Conservation (phyloP, 768 basidiomycete species). For the Paxillus ammoniavirescens region DNA sequence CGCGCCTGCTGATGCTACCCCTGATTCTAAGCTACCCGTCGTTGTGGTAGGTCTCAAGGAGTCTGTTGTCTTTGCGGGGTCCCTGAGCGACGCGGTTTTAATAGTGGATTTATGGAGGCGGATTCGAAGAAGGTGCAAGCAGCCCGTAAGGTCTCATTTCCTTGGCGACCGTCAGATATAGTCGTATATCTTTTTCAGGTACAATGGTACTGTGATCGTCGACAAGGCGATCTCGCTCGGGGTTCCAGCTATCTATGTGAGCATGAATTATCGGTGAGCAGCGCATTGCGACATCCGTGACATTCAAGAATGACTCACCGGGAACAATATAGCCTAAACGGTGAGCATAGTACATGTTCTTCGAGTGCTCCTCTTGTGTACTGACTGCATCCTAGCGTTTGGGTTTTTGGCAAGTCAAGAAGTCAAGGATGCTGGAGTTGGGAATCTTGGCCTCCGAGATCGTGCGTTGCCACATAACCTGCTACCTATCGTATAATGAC, state of each 20-base stretch:
- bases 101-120: constrained; percentile 37
- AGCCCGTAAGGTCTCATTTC: neutral
- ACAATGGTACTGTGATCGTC: constrained; percentile 27
- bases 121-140: neutral
- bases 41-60: constrained; percentile 41
- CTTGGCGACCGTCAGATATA: neutral
- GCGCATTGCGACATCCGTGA: neutral
- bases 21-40: constrained; percentile 49
- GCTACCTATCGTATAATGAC: neutral
- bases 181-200: neutral
- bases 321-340: constrained; percentile 1
- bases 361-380: neutral
- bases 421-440: constrained; percentile 37
- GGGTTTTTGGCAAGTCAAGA: constrained; percentile 43
- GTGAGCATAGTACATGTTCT: constrained; percentile 1
- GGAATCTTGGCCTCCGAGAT: constrained; percentile 52
- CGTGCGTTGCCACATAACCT: constrained; percentile 17
- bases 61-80: neutral
- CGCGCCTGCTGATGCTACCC: constrained; percentile 39
- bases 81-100: neutral
- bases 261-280: constrained; percentile 41
- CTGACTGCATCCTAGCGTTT: constrained; percentile 19
- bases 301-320: neutral
- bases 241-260: constrained; percentile 38
- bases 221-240: constrained; percentile 29